These are phyloP conservation scores for Ustilago esculenta DNA, from an alignment of 1,284 basidiomycete genomes.

Conservation along the genomic window DNA sequence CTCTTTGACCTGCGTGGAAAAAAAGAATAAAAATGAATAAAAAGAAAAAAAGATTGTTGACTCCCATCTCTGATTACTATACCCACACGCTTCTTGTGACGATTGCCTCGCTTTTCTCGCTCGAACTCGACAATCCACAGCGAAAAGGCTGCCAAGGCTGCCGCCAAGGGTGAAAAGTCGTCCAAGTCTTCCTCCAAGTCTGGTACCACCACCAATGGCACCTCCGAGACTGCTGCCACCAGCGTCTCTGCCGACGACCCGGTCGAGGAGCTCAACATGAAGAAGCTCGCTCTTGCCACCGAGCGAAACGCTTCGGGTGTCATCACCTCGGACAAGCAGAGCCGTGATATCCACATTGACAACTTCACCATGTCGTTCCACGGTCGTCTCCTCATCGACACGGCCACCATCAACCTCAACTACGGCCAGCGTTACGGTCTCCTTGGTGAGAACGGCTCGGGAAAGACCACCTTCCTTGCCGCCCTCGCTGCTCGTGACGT, in stretches of 20 bases:
- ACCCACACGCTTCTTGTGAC: no score
- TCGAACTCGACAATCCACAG: conserved; percentile 24
- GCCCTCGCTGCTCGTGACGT: conserved; percentile 74
- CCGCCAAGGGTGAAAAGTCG: conserved; percentile 59
- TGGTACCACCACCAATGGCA: conserved; percentile 53
- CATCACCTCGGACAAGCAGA: conserved; percentile 88
- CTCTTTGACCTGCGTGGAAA: no score
- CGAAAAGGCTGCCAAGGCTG: conserved; percentile 66
- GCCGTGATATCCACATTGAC: conserved; percentile 97
- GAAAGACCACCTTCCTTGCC: conserved; percentile 78
- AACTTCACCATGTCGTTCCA: conserved; percentile 96
- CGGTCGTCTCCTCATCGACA: conserved; percentile 90
- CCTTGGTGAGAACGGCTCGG: conserved; percentile 95
- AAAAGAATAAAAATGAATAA: no score
- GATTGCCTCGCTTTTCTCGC: not conserved
- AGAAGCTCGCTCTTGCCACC: conserved; percentile 64
- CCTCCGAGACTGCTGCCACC: conserved; percentile 55
- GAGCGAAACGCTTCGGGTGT: conserved; percentile 74
- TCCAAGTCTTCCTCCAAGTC: conserved; percentile 54
- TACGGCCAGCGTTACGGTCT: conserved; percentile 95
- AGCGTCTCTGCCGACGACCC: conserved; percentile 52
- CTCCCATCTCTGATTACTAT: no score
- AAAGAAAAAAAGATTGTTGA: no score
- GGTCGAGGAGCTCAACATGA: conserved; percentile 62
- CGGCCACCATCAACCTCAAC: conserved; percentile 88